Conservation (phyloP, 2,329 filamentous ascomycete genomes). For the Paecilomyces sp. region DNA sequence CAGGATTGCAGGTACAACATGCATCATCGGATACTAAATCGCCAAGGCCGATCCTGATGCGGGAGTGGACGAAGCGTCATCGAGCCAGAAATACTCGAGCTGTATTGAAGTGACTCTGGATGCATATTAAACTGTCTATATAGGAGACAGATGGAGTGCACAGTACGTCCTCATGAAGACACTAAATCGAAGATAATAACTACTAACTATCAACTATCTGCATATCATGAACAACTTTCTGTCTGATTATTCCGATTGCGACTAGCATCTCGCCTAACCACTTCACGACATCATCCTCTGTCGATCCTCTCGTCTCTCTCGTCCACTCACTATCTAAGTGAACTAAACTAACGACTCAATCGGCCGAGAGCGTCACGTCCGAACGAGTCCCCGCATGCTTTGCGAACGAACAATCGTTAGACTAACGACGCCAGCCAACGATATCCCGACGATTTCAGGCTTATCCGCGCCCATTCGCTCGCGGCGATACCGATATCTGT, state of each 20-base stretch:
- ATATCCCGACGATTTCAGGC: conserved; percentile 6
- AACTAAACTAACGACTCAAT: background rate
- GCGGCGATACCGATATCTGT: background rate
- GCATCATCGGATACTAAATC: background rate
- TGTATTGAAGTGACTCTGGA: no score
- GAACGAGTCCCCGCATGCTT: background rate
- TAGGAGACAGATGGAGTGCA: no score
- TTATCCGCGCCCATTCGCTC: conserved; percentile 6
- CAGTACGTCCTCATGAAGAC: no score
- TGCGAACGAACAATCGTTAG: background rate
- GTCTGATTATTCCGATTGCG: background rate
- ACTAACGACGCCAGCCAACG: conserved; percentile 1
- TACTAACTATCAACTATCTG: background rate
- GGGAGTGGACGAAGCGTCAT: background rate
- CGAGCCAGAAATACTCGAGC: background rate
- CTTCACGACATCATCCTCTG: background rate
- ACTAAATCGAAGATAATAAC: no score
- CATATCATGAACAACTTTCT: background rate
- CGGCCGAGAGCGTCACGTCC: background rate
- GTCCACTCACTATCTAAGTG: no score
- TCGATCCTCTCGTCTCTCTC: background rate
- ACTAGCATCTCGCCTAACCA: background rate
- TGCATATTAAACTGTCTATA: no score
- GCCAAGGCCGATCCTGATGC: background rate
- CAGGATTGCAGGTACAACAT: background rate